Percentiles rank a stretch among this genome's conserved stretches.
phyloP scores from a whole-genome alignment of 768 basidiomycete species.

The Mycena maculata region DNA sequence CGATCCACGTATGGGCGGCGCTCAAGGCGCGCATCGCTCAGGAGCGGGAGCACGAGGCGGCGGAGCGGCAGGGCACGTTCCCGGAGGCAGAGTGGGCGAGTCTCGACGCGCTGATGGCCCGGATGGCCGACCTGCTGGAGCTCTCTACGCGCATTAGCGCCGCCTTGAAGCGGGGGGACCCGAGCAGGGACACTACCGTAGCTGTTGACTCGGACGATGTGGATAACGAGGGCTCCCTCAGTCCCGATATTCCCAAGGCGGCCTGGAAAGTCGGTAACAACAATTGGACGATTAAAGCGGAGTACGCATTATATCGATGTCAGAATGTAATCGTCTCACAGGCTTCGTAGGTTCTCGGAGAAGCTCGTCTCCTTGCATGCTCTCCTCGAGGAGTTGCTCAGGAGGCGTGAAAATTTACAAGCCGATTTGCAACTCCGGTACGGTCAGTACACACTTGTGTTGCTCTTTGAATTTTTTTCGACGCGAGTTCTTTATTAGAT shows the following conservation, averaged over 20 bases:
- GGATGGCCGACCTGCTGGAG: conserved; percentile 60
- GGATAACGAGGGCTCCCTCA: conserved; percentile 33
- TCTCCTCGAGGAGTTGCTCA: conserved; percentile 56
- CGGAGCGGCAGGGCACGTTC: conserved; percentile 28
- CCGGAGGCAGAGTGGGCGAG: conserved; percentile 62
- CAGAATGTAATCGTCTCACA: conserved; percentile 6
- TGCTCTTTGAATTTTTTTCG: not conserved
- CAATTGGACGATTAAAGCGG: conserved; percentile 74
- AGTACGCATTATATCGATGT: conserved; percentile 53
- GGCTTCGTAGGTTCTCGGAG: conserved; percentile 67
- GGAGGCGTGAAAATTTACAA: conserved; percentile 65
- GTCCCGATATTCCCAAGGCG: conserved; percentile 23
- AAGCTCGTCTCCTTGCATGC: conserved; percentile 62
- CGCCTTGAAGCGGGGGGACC: conserved; percentile 54
- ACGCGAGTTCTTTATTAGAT: conserved; percentile 51
- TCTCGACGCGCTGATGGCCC: conserved; percentile 63
- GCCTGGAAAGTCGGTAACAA: conserved; percentile 46
- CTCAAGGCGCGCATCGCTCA: conserved; percentile 63
- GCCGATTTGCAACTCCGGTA: conserved; percentile 62
- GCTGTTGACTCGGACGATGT: conserved; percentile 37
- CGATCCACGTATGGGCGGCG: conserved; percentile 68
- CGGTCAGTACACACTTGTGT: conserved; percentile 52
- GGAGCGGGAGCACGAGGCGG: conserved; percentile 65
- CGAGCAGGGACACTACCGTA: conserved; percentile 30
- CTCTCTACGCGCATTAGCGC: conserved; percentile 69